phyloP scores from a whole-genome alignment of 2,329 filamentous ascomycete genomes.

The Camillea tinctor region DNA sequence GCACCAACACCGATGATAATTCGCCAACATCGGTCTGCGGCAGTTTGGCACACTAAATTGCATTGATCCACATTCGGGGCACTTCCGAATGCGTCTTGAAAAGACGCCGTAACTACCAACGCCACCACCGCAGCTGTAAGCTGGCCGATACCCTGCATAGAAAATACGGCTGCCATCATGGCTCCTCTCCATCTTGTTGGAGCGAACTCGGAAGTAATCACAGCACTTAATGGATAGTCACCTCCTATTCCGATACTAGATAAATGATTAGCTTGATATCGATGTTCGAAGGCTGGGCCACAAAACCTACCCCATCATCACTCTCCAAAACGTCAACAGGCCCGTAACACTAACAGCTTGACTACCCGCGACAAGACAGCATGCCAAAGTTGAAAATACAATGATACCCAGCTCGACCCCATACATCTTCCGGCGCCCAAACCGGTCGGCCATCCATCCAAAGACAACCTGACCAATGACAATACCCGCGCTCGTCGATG shows the following conservation, averaged over 20 bases:
- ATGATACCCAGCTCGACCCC: constrained; percentile 74
- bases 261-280: constrained; percentile 10
- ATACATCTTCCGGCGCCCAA: constrained; percentile 80
- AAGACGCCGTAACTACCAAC: constrained; percentile 65
- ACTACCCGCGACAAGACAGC: constrained; percentile 61
- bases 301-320: constrained; percentile 59
- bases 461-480: constrained; percentile 76
- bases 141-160: constrained; percentile 83
- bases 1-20: constrained; percentile 78
- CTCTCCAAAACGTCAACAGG: constrained; percentile 71
- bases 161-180: constrained; percentile 82
- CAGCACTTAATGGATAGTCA: constrained; percentile 77
- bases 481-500: constrained; percentile 76
- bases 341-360: constrained; percentile 58
- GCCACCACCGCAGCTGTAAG: constrained; percentile 69
- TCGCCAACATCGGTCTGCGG: constrained; percentile 80
- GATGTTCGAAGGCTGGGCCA: background rate
- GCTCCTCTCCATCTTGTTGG: constrained; percentile 78
- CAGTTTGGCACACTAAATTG: constrained; percentile 60
- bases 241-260: constrained; percentile 72
- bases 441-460: constrained; percentile 72
- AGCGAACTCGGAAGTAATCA: constrained; percentile 83
- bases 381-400: constrained; percentile 67
- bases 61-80: constrained; percentile 49
- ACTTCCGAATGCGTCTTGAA: constrained; percentile 51